These are phyloP conservation scores for Trametes cinnabarina DNA, from an alignment of 768 basidiomycete genomes.

Conservation along the genomic window DNA sequence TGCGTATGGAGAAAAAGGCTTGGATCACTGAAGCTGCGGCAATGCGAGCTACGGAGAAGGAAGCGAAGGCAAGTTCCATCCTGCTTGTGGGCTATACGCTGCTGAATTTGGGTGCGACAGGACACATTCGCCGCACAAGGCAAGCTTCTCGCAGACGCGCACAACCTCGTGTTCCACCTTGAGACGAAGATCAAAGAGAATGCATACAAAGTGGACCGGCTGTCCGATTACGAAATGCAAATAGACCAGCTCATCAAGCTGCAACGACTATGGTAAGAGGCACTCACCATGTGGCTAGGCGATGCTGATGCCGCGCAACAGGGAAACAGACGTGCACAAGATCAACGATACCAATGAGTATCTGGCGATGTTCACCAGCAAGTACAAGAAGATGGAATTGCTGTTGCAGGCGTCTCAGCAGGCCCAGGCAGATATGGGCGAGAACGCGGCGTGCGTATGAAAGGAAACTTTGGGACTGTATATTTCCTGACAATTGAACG, in stretches of 20 bases:
- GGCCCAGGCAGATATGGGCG: constrained; percentile 52
- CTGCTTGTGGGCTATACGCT: neutral
- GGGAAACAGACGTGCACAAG: constrained; percentile 73
- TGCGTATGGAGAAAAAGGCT: constrained; percentile 75
- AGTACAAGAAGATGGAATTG: constrained; percentile 65
- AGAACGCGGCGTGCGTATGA: constrained; percentile 54
- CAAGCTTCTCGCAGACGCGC: constrained; percentile 65
- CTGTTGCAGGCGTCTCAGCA: constrained; percentile 58
- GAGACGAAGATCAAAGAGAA: constrained; percentile 75
- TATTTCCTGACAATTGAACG: neutral
- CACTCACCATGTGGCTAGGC: no score
- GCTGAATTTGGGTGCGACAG: constrained; percentile 34
- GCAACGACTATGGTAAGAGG: constrained; percentile 71
- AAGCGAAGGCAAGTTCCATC: constrained; percentile 50
- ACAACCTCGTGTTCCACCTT: constrained; percentile 65
- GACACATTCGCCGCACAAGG: constrained; percentile 68
- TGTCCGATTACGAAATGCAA: constrained; percentile 83
- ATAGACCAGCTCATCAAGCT: constrained; percentile 79
- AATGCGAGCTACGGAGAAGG: constrained; percentile 68
- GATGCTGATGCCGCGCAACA: constrained; percentile 26
- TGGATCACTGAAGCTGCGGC: constrained; percentile 71
- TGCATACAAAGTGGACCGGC: constrained; percentile 75
- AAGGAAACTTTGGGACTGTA: neutral
- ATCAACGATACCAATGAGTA: constrained; percentile 64
- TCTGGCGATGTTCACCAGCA: constrained; percentile 52